These are phyloP conservation scores for Picochlorum sp. DNA, from an alignment of 139 green algal genomes.

Conservation along the genomic window DNA sequence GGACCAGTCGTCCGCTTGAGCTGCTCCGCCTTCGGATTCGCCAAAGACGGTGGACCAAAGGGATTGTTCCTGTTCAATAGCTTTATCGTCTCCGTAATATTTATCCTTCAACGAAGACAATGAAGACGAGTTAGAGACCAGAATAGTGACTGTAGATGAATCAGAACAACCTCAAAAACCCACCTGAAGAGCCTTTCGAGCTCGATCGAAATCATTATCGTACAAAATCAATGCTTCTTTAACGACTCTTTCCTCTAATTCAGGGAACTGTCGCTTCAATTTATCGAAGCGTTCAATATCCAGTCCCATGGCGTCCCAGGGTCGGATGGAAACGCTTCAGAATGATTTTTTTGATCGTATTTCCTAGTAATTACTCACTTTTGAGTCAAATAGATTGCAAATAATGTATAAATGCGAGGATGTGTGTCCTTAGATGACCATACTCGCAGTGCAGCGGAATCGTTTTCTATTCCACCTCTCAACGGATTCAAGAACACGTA, in stretches of 20 bases:
- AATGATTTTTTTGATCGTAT: too few species aligned
- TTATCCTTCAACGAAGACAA: neutral
- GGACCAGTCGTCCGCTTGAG: slow-evolving; percentile 1
- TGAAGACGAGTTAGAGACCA: neutral
- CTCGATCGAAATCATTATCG: slow-evolving; percentile 1
- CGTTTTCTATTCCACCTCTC: too few species aligned
- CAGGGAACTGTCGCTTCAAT: slow-evolving; percentile 9
- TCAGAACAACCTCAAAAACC: neutral
- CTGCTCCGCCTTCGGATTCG: neutral
- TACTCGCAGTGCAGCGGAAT: too few species aligned
- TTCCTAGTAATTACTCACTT: too few species aligned
- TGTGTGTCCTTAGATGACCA: too few species aligned
- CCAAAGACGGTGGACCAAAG: neutral
- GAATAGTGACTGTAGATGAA: neutral
- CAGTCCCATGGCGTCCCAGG: neutral
- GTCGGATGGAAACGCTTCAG: too few species aligned
- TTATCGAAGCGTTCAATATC: neutral
- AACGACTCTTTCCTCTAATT: slow-evolving; percentile 1
- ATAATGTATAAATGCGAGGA: too few species aligned
- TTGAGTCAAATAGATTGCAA: too few species aligned
- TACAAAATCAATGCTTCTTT: neutral
- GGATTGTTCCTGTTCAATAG: slow-evolving; percentile 2
- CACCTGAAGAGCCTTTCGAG: slow-evolving; percentile 1
- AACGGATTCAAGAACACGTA: too few species aligned
- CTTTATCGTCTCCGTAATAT: slow-evolving; percentile 2